phyloP scores from a whole-genome alignment of 257 asterid genomes.

The Capsicum baccatum region DNA sequence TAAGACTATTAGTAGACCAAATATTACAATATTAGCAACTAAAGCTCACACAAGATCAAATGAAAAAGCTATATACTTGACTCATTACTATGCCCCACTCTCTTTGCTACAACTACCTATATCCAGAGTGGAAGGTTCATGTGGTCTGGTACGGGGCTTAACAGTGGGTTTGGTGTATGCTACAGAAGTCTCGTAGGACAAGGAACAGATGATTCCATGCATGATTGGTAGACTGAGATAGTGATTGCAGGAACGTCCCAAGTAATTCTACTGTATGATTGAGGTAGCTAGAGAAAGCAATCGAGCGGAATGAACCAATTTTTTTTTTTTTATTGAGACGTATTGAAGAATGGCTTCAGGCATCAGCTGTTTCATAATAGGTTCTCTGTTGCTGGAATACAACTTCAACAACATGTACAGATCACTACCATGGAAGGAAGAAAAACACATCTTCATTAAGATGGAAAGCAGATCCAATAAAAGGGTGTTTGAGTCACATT shows the following conservation, averaged over 20 bases:
- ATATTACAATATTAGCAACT: not conserved
- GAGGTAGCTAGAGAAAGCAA: not conserved
- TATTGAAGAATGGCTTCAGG: not conserved
- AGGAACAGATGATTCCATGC: not conserved
- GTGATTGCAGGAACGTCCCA: not conserved
- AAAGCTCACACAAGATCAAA: not conserved
- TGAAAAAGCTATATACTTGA: not conserved
- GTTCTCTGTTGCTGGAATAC: not conserved
- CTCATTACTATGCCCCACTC: not conserved
- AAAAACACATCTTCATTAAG: not conserved
- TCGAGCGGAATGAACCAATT: not conserved
- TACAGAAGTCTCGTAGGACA: not conserved
- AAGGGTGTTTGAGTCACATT: not conserved
- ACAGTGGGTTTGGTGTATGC: not conserved
- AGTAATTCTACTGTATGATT: not conserved
- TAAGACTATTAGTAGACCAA: not conserved
- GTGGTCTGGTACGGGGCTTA: not conserved
- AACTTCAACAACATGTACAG: not conserved
- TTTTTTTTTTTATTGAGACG: not conserved
- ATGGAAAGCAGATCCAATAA: not conserved
- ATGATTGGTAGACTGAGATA: not conserved
- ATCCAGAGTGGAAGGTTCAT: not conserved
- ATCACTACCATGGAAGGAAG: conserved; percentile 13
- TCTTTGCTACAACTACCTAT: not conserved
- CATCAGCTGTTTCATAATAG: not conserved